phyloP scores from a whole-genome alignment of 78 protist genomes.

The Dictyostelium firmibasis region DNA sequence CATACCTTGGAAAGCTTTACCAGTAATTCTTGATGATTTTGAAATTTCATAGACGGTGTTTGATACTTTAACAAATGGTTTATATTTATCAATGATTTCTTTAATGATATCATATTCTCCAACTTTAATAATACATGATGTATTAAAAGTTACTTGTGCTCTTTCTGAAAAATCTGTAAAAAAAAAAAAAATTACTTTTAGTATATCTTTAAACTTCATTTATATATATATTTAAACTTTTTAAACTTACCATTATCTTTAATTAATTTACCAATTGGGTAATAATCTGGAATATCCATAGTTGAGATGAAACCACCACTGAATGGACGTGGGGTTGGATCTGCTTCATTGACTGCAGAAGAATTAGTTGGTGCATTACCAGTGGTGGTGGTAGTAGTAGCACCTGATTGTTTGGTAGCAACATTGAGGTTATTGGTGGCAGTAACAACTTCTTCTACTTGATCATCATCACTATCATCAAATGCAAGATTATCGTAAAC shows the following conservation, averaged over 20 bases:
- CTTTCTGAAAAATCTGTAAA: not conserved
- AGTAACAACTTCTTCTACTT: not conserved
- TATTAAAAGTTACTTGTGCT: slow-evolving; percentile 7
- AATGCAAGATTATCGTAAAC: not conserved
- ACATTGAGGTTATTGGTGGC: not conserved
- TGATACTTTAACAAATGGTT: slow-evolving; percentile 12
- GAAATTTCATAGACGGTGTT: not conserved
- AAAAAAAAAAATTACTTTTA: not conserved
- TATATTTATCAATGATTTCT: not conserved
- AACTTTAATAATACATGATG: not conserved
- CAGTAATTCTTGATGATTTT: slow-evolving; percentile 16
- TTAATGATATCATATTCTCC: slow-evolving; percentile 7
- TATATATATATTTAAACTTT: too few species aligned
- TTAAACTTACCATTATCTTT: slow-evolving; percentile 18
- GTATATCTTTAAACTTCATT: not conserved
- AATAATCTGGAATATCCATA: slow-evolving; percentile 11
- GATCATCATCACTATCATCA: not conserved
- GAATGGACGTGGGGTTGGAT: slow-evolving; percentile 19
- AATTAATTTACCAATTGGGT: slow-evolving; percentile 15
- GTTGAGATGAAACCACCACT: slow-evolving; percentile 6
- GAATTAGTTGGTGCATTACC: not conserved
- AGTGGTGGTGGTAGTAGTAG: not conserved
- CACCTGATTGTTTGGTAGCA: not conserved
- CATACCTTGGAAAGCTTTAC: slow-evolving; percentile 16
- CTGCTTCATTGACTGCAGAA: not conserved